Percentiles rank a stretch among this genome's conserved stretches.
These are phyloP conservation scores for Babesia caballi DNA, from an alignment of 169 alveolate genomes.

Conservation along the genomic window DNA sequence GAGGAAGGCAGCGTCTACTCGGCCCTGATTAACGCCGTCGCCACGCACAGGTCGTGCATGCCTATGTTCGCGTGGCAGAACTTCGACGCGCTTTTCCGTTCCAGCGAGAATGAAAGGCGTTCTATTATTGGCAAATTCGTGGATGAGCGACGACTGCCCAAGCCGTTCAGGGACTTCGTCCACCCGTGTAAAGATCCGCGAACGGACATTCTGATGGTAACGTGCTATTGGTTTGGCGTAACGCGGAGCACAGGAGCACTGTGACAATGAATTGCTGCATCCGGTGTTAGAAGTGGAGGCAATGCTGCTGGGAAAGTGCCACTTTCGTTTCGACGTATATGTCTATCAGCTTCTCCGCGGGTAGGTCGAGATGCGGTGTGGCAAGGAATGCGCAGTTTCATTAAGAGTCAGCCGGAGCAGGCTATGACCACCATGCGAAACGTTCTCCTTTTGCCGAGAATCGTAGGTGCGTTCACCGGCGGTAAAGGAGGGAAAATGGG, in stretches of 20 bases:
- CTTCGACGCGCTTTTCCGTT: not conserved
- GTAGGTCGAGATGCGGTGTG: not conserved
- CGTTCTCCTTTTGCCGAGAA: not conserved
- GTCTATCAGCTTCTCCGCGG: slow-evolving; percentile 8
- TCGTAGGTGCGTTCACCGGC: not conserved
- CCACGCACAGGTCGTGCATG: slow-evolving; percentile 22
- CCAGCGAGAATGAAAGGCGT: not conserved
- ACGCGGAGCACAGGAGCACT: not conserved
- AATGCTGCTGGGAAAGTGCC: not conserved
- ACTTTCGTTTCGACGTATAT: slow-evolving; percentile 39
- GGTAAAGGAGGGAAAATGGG: not conserved
- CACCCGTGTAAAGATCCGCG: slow-evolving; percentile 31
- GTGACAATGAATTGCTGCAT: not conserved
- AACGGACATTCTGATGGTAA: slow-evolving; percentile 20
- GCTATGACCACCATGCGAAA: not conserved
- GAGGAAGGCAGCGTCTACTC: slow-evolving; percentile 41
- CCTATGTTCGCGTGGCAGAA: slow-evolving; percentile 14
- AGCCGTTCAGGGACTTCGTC: slow-evolving; percentile 26
- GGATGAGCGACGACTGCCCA: not conserved
- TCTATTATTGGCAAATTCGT: not conserved
- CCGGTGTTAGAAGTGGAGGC: slow-evolving; percentile 4
- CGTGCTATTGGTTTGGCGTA: not conserved
- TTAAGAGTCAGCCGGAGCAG: not conserved
- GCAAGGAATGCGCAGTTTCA: not conserved
- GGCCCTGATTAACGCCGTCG: slow-evolving; percentile 30